phyloP scores from a whole-genome alignment of 495 filamentous ascomycete species.

The Alectoria sarmentosa region DNA sequence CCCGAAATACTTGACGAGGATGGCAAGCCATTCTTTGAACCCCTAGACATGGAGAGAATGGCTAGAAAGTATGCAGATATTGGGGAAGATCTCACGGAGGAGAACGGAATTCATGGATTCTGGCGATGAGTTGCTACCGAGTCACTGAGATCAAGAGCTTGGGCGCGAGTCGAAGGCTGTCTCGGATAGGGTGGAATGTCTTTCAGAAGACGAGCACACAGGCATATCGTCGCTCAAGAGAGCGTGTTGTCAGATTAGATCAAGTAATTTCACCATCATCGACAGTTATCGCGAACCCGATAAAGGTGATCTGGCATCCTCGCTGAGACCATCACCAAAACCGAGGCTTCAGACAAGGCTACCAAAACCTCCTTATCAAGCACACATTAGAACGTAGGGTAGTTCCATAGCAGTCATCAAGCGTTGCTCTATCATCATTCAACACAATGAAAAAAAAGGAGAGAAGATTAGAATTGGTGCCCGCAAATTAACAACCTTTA shows the following conservation, averaged over 20 bases:
- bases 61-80: not conserved
- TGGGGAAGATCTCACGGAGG: constrained; percentile 3
- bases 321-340: constrained; percentile 38
- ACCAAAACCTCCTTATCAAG: constrained; percentile 7
- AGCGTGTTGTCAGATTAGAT: constrained; percentile 48
- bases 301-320: constrained; percentile 10
- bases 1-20: constrained; percentile 11
- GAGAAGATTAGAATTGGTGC: not conserved
- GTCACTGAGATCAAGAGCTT: not conserved
- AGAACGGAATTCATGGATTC: constrained; percentile 1
- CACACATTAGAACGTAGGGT: not conserved
- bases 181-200: not conserved
- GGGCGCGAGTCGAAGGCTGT: not conserved
- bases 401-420: constrained; percentile 26
- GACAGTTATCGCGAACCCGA: constrained; percentile 23
- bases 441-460: constrained; percentile 10
- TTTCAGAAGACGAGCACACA: not conserved
- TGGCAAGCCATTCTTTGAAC: constrained; percentile 18
- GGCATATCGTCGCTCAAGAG: too few species aligned
- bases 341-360: constrained; percentile 25
- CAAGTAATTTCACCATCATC: constrained; percentile 48
- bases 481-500: not conserved
- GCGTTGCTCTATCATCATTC: constrained; percentile 41
- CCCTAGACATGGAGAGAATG: constrained; percentile 7
- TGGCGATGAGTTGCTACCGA: constrained; percentile 1